Evolutionary conservation across 148 eudicot genomes (phyloP), one percentile per base, ranked within the genome.

Genomic region (Cornus kousa): DNA sequence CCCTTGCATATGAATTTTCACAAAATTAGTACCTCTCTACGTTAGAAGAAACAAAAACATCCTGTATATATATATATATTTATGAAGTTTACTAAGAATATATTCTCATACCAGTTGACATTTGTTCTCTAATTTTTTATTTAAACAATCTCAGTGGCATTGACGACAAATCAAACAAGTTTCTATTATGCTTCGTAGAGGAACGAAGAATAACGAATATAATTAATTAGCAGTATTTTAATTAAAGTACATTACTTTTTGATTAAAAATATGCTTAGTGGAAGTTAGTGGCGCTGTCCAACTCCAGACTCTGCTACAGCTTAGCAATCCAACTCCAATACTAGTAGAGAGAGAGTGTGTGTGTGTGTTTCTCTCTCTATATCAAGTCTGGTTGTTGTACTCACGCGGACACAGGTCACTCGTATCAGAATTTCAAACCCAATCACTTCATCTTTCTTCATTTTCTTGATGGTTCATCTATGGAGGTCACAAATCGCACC

Each of bases 181-280:
- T 3, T 37, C 28, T 12, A 19, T 7, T 20, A 59, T 6, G 39
- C 66, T 59, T 62, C 69, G n/a, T 7, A 22, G 19, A n/a, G n/a
- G 53, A 37, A 20, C 53, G 20, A 74, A 60, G 68, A 37, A 74
- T 17, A 74, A 74, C 17, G 77, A 74, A 74, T 74, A 43, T 35
- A 66, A n/a, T 3, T 19, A 5, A 4, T 35, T 35, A 35, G 37
- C 1, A 33, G 35, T 33, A 57, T n/a, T 60, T 60, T 59, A 60
- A 74, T 74, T 39, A 32, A 73, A 74, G 11, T 19, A 24, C 31
- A 32, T 74, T 74, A 57, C 68, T 53, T 5, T 66, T 35, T 55
- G 60, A 22, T 35, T 57, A 40, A 66, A 13, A 23, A 39, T 10
- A 53, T 13, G 59, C 4, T 53, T 16, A 53, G 59, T 53, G 59